A percentile compares a stretch with the other conserved stretches of the same genome.
Evolutionary conservation across 768 basidiomycete species (phyloP).

Genomic region (Lactarius hatsudake): DNA sequence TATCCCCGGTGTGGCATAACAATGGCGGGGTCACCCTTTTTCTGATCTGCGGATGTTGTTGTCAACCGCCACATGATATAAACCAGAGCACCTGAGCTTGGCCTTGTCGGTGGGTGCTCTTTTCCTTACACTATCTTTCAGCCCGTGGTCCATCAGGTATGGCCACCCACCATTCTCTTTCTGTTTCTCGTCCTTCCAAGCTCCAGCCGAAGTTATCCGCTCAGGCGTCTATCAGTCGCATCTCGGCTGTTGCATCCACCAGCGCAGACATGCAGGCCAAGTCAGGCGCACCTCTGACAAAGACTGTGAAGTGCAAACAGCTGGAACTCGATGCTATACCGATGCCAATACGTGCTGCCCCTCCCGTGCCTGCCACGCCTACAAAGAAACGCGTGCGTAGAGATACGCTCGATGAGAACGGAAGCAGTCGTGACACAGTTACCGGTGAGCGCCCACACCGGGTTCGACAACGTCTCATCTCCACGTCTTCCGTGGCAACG

Average conservation of each 20-base stretch:
- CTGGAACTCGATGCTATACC: slow-evolving; percentile 20
- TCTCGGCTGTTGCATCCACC: slow-evolving; percentile 14
- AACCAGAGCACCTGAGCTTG: slow-evolving; percentile 9
- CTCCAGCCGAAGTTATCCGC: slow-evolving; percentile 22
- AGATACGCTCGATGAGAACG: slow-evolving; percentile 27
- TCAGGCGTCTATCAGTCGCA: slow-evolving; percentile 12
- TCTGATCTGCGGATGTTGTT: slow-evolving; percentile 18
- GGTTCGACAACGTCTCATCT: slow-evolving; percentile 26
- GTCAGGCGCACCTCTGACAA: not conserved
- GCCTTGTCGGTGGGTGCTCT: slow-evolving; percentile 3
- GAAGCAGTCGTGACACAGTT: slow-evolving; percentile 15
- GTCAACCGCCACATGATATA: slow-evolving; percentile 19
- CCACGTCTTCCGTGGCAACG: slow-evolving; percentile 27
- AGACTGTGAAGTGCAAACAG: slow-evolving; percentile 12
- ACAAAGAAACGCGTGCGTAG: slow-evolving; percentile 26
- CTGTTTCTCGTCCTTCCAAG: slow-evolving; percentile 25
- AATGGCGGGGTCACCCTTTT: slow-evolving; percentile 10
- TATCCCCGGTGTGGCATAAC: slow-evolving; percentile 19
- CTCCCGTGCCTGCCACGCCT: slow-evolving; percentile 11
- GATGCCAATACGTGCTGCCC: slow-evolving; percentile 1
- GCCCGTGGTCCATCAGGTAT: slow-evolving; percentile 20
- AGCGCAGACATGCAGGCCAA: not conserved
- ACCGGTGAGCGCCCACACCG: slow-evolving; percentile 16
- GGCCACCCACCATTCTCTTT: slow-evolving; percentile 6
- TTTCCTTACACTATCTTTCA: not conserved